Percentiles rank a stretch among this genome's conserved stretches.
Evolutionary conservation across 2,329 filamentous ascomycete species (phyloP).

Genomic region (Aspergillus pseudotamarii): DNA sequence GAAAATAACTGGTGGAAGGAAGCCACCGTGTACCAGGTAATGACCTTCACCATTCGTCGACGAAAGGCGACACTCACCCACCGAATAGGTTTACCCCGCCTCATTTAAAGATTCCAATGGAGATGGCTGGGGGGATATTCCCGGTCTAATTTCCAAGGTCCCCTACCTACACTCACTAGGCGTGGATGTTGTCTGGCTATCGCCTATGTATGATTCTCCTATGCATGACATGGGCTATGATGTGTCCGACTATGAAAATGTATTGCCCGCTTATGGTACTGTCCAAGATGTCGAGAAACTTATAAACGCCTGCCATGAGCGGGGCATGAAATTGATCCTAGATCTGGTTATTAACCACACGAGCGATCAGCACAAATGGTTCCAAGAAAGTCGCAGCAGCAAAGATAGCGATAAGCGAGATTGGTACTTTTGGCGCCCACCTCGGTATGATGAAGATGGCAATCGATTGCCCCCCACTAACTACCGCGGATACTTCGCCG

Average conservation of each 20-base stretch:
- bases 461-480: constrained; percentile 69
- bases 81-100: constrained; percentile 27
- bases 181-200: constrained; percentile 68
- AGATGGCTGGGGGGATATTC: constrained; percentile 66
- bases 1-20: constrained; percentile 41
- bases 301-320: constrained; percentile 57
- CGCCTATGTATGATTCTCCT: constrained; percentile 66
- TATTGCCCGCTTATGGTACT: constrained; percentile 64
- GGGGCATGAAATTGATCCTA: constrained; percentile 68
- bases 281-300: constrained; percentile 62
- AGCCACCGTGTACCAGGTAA: constrained; percentile 36
- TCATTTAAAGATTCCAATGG: constrained; percentile 57
- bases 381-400: constrained; percentile 62
- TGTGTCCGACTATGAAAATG: constrained; percentile 65
- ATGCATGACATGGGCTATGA: constrained; percentile 73
- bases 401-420: constrained; percentile 62
- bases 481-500: constrained; percentile 65
- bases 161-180: constrained; percentile 65
- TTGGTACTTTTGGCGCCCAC: constrained; percentile 62
- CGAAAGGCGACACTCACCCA: not conserved
- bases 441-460: constrained; percentile 55
- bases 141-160: constrained; percentile 64
- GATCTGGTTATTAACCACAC: constrained; percentile 77
- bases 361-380: constrained; percentile 69
- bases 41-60: not conserved